phyloP scores from a whole-genome alignment of 2,329 filamentous ascomycete species.

The Pyricularia sp. region DNA sequence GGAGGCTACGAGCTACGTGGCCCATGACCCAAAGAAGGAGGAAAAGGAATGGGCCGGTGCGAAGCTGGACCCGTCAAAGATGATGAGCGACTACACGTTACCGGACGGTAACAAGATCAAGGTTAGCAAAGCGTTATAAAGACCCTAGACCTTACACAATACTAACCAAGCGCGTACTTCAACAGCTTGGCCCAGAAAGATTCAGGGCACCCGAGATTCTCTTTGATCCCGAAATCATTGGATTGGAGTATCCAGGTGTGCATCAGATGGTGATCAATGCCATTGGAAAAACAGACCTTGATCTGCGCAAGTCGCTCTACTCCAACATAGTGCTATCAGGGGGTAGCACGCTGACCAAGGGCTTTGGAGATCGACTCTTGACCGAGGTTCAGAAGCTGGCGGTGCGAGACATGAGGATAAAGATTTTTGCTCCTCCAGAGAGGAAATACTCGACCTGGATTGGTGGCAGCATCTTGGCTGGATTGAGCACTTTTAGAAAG shows the following conservation, averaged over 20 bases:
- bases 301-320: conserved; percentile 85
- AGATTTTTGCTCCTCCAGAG: conserved; percentile 99
- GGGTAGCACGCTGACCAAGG: conserved; percentile 99
- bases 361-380: conserved; percentile 99
- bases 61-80: conserved; percentile 51
- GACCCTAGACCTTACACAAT: background rate
- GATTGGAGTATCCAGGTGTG: conserved; percentile 89
- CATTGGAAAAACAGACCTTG: conserved; percentile 88
- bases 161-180: background rate
- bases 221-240: conserved; percentile 94
- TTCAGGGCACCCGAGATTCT: conserved; percentile 95
- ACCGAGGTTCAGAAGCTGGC: conserved; percentile 99
- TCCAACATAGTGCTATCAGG: conserved; percentile 97
- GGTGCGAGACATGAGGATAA: conserved; percentile 99
- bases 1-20: conserved; percentile 99
- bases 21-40: conserved; percentile 99
- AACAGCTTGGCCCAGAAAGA: conserved; percentile 75
- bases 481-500: conserved; percentile 96
- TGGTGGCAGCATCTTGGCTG: conserved; percentile 98
- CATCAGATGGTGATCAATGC: conserved; percentile 97
- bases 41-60: conserved; percentile 94
- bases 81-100: conserved; percentile 61
- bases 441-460: conserved; percentile 99
- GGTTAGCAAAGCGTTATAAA: conserved; percentile 14
- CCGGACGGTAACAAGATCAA: conserved; percentile 99